These are phyloP conservation scores for Hordeum pubiflorum DNA, from an alignment of 202 grass and related monocot genomes.

Conservation along the genomic window DNA sequence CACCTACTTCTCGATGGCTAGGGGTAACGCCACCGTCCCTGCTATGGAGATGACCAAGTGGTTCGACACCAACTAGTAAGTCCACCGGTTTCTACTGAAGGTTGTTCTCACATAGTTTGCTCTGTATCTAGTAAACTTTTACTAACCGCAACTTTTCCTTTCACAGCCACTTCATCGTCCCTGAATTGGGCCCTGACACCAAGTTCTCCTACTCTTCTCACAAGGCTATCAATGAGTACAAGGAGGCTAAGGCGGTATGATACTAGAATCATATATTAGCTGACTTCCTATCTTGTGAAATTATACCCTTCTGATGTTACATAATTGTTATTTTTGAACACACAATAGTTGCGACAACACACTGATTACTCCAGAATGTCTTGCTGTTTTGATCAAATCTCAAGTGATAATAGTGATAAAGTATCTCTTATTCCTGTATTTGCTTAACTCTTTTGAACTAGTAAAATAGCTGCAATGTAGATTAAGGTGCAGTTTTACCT, in stretches of 20 bases:
- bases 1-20: slow-evolving; percentile 94
- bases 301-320: neutral
- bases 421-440: neutral
- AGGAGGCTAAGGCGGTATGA: slow-evolving; percentile 79
- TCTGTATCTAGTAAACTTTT: neutral
- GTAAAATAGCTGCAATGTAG: neutral
- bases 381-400: neutral
- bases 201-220: slow-evolving; percentile 85
- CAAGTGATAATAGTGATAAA: neutral
- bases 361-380: neutral
- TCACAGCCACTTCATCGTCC: slow-evolving; percentile 80
- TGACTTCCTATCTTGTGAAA: neutral
- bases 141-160: neutral
- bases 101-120: neutral
- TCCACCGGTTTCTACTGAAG: neutral
- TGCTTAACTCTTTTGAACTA: neutral
- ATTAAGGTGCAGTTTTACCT: neutral
- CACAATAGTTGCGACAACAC: neutral
- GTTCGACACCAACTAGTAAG: slow-evolving; percentile 99
- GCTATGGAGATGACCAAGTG: slow-evolving; percentile 99
- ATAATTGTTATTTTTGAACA: neutral
- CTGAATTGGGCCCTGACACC: slow-evolving; percentile 62
- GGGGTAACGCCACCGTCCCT: slow-evolving; percentile 75
- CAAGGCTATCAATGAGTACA: slow-evolving; percentile 86
- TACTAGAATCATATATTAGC: neutral